Base-by-base conservation (phyloP, 805 yeast genomes). In the Yarrowia sp. region DNA sequence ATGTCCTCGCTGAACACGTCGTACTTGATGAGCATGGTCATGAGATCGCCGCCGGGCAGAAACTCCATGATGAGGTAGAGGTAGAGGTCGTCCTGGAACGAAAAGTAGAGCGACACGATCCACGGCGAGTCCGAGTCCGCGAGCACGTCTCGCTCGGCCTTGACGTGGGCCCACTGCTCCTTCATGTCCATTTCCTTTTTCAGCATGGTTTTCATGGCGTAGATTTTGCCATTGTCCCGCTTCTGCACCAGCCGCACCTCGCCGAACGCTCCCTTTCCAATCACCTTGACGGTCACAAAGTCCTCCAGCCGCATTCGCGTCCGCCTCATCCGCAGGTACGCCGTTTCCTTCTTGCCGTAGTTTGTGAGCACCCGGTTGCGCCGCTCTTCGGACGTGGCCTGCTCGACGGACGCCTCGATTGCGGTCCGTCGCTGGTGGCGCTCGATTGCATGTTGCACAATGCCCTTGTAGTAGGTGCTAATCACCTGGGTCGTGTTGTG, bases 191-290 rank as follows among this genome's bases (percentile, higher is more conserved):
- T 92, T 76, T 95, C 99, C 61, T 89, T 83, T 76, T 90, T 95
- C 73, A 88, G 82, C 71, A 88, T 82, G 3, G 97, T 92, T 77
- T 92, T 92, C 99, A 90, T 95, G 56, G 96, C 97, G 78, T 86
- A 92, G 36, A 89, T 92, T 76, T 89, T 88, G 62, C 97, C 96
- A 0, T 95, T 88, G 76, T 95, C 99, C 62, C 80, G 82, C 79
- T 92, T 93, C 73, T 95, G 98, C 14, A 95, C 98, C 63, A 95
- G 80, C 67, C 98, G 83, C 36, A 95, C 99, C 73, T 92, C 98
- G 67, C 99, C 99, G 78, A 95, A 95, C 0, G 99, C 97, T 68
- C 99, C 99, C 75, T 95, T 95, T 58, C 99, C 99, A 68, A 85
- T 83, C 36, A 89, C 97, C 76, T 91, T 91, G 64, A 92, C 96